Base-by-base conservation (phyloP, 805 yeast species). In the Pichia exigua region DNA sequence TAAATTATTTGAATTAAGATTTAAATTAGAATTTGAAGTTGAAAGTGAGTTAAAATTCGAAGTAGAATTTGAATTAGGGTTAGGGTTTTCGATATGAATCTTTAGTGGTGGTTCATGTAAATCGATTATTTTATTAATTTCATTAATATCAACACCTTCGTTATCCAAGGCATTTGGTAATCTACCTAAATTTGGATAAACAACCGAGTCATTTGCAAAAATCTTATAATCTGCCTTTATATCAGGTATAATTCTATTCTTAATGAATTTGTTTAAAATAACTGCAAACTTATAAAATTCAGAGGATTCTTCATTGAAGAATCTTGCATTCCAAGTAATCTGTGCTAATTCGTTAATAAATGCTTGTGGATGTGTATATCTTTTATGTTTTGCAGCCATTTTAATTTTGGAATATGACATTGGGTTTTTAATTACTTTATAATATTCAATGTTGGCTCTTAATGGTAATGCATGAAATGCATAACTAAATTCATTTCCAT, bases 281-380 rank as follows among this genome's bases (percentile, higher is more conserved):
- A 74, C 71, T 4, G 90, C 97, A 59, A 85, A 86, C 24, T 73
- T 73, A 67, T 85, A 86, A 49, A 86, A 84, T 18, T 72, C 71
- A 0, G 90, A 80, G 15, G 76, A 82, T 55, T 81, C 82, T 52
- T 81, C 82, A 67, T 92, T 92, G 67, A 84, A 92, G 45, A 83
- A 78, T 54, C 87, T 79, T 3, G 97, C 97, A 63, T 92, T 92
- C 90, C 95, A 88, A 1, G 88, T 78, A 48, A 92, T 85, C 65
- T 87, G 95, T 0, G 85, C 88, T 53, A 91, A 64, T 65, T 91
- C 97, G 52, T 73, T 76, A 39, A 91, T 70, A 65, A 88, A 90
- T 44, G 81, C 83, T 59, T 82, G 85, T 0, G 87, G 79, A 45
- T 73, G 73, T 6, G 70, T 65, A 69, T 90, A 91, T 54, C 68